These are phyloP conservation scores for Myxozyma neotropica DNA, from an alignment of 805 yeast genomes.

Conservation along the genomic window DNA sequence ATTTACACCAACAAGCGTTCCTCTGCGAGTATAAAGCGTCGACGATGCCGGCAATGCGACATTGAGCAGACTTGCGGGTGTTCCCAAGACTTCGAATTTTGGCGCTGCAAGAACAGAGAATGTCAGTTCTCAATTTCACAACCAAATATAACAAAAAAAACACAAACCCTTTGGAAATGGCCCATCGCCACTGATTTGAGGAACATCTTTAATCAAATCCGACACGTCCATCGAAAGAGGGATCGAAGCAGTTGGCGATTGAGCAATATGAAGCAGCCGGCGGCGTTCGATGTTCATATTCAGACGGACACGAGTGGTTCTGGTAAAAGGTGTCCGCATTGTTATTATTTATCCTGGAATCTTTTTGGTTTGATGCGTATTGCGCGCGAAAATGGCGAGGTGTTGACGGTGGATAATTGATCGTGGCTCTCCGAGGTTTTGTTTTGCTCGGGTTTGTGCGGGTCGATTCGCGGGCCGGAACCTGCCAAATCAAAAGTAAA, in stretches of 20 bases:
- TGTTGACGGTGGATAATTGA: too few relatives aligned
- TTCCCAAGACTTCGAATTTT: slow-evolving; percentile 48
- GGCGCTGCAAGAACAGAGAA: slow-evolving; percentile 39
- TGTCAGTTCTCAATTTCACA: background rate
- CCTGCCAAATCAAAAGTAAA: too few relatives aligned
- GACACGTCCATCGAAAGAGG: slow-evolving; percentile 37
- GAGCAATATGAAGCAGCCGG: slow-evolving; percentile 33
- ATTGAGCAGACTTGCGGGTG: slow-evolving; percentile 47
- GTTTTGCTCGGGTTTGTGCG: too few relatives aligned
- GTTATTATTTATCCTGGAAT: too few relatives aligned
- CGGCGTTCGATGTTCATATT: background rate
- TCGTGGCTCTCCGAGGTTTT: too few relatives aligned
- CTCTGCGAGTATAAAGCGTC: slow-evolving; percentile 47
- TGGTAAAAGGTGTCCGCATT: too few relatives aligned
- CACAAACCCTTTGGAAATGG: slow-evolving; percentile 34
- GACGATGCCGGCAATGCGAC: slow-evolving; percentile 50
- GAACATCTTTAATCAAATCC: slow-evolving; percentile 31
- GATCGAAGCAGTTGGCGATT: slow-evolving; percentile 50
- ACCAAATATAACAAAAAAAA: background rate
- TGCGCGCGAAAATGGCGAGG: too few relatives aligned
- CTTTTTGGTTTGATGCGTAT: too few relatives aligned
- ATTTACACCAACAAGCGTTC: slow-evolving; percentile 50
- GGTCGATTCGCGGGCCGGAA: too few relatives aligned
- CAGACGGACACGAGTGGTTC: background rate
- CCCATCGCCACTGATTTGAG: slow-evolving; percentile 36